A percentile compares a stretch with the other conserved stretches of the same genome.
phyloP scores from a whole-genome alignment of 2,329 filamentous ascomycete genomes.

The Karstenula rhodostoma region DNA sequence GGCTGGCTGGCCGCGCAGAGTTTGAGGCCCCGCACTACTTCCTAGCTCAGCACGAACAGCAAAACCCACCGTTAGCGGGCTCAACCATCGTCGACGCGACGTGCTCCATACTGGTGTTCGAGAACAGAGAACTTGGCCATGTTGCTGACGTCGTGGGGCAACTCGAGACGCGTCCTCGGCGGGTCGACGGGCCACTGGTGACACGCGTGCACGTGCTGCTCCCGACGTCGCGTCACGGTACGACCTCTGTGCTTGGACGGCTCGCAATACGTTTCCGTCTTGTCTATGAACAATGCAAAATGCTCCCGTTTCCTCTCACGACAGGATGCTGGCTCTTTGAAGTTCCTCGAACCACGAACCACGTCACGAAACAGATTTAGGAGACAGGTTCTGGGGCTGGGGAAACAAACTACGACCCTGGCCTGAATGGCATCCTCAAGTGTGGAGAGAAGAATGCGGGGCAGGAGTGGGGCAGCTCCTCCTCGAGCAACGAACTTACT shows the following conservation, averaged over 20 bases:
- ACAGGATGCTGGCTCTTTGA: background rate
- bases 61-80: background rate
- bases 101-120: background rate
- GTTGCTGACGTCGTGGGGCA: background rate
- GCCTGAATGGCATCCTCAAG: background rate
- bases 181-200: background rate
- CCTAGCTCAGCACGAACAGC: background rate
- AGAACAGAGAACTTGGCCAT: background rate
- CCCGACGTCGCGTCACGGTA: background rate
- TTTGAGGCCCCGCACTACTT: background rate
- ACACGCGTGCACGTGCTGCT: conserved; percentile 8
- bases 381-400: no score
- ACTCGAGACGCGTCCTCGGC: background rate
- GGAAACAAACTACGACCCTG: no score
- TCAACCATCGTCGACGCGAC: background rate
- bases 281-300: no score
- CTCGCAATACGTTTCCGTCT: no score
- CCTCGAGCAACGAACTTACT: background rate
- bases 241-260: no score
- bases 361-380: no score
- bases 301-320: no score
- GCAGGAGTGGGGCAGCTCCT: conserved; percentile 16
- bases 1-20: background rate
- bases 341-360: no score
- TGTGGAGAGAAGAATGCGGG: conserved; percentile 17